These are phyloP conservation scores for Russula dissimulans DNA, from an alignment of 768 basidiomycete species.

Conservation along the genomic window DNA sequence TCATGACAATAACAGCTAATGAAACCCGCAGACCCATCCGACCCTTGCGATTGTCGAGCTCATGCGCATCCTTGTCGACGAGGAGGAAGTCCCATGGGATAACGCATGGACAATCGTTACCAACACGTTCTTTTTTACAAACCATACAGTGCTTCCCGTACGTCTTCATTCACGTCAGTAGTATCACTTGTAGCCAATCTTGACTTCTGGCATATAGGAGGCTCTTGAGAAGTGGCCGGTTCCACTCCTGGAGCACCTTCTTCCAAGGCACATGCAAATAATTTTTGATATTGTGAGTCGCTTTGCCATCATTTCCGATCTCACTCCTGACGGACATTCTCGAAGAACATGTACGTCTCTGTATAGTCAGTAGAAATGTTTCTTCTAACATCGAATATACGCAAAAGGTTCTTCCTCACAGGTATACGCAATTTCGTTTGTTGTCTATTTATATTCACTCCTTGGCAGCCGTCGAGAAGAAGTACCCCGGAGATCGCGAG, in stretches of 20 bases:
- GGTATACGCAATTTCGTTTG: constrained; percentile 30
- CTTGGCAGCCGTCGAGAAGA: constrained; percentile 66
- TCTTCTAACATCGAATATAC: not conserved
- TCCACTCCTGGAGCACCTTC: constrained; percentile 70
- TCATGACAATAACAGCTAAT: not conserved
- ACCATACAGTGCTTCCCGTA: constrained; percentile 87
- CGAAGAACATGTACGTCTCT: constrained; percentile 41
- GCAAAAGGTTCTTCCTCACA: constrained; percentile 55
- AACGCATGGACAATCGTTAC: constrained; percentile 83
- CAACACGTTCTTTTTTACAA: constrained; percentile 92
- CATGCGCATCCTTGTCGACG: constrained; percentile 86
- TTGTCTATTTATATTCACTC: not conserved
- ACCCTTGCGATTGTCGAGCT: constrained; percentile 92
- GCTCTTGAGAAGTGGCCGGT: constrained; percentile 91
- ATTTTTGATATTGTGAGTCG: constrained; percentile 70
- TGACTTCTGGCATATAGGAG: constrained; percentile 37
- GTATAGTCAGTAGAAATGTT: not conserved
- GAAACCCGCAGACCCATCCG: constrained; percentile 66
- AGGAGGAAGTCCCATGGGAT: constrained; percentile 81
- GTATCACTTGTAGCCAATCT: not conserved
- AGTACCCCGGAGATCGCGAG: constrained; percentile 82
- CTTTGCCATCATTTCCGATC: constrained; percentile 24
- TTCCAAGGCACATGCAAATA: constrained; percentile 88
- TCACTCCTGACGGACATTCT: not conserved
- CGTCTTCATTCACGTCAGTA: constrained; percentile 24